phyloP scores from a whole-genome alignment of 805 yeast species.

The Metschnikowia picachoensis region DNA sequence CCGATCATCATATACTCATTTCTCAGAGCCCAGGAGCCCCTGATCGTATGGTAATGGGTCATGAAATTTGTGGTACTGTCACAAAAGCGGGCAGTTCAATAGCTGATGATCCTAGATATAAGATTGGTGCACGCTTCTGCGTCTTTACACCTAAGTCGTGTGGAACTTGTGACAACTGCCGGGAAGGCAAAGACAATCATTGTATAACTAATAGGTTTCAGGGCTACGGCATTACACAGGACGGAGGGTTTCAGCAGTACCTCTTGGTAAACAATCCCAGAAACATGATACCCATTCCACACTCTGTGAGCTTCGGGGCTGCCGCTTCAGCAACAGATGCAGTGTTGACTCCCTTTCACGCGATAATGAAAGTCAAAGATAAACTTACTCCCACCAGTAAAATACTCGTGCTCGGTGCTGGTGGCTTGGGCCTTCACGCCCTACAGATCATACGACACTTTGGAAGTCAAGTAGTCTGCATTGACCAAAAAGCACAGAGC shows the following conservation, averaged over 20 bases:
- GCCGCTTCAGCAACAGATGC: slow-evolving; percentile 44
- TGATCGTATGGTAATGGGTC: slow-evolving; percentile 40
- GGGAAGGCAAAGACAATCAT: slow-evolving; percentile 31
- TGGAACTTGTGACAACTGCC: slow-evolving; percentile 34
- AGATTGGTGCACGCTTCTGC: slow-evolving; percentile 29
- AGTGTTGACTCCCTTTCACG: slow-evolving; percentile 41
- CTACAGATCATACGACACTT: slow-evolving; percentile 34
- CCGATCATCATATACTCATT: slow-evolving; percentile 38
- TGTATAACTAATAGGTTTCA: slow-evolving; percentile 19
- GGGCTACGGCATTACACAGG: slow-evolving; percentile 35
- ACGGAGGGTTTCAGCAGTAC: slow-evolving; percentile 43
- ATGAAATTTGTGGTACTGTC: slow-evolving; percentile 40
- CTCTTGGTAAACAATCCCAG: slow-evolving; percentile 34
- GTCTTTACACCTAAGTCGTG: slow-evolving; percentile 30
- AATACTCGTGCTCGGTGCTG: slow-evolving; percentile 38
- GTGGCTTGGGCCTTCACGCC: slow-evolving; percentile 43
- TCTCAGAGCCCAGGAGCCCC: slow-evolving; percentile 19
- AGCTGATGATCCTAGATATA: slow-evolving; percentile 21
- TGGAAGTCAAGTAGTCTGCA: slow-evolving; percentile 32
- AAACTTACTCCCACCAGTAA: slow-evolving; percentile 30
- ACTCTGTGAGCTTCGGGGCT: slow-evolving; percentile 32
- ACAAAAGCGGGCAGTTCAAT: slow-evolving; percentile 28
- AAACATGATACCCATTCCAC: slow-evolving; percentile 37
- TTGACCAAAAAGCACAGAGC: slow-evolving; percentile 22
- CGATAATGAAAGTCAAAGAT: slow-evolving; percentile 33